These are phyloP conservation scores for Acer campestre DNA, from an alignment of 345 rosid species.

Conservation along the genomic window DNA sequence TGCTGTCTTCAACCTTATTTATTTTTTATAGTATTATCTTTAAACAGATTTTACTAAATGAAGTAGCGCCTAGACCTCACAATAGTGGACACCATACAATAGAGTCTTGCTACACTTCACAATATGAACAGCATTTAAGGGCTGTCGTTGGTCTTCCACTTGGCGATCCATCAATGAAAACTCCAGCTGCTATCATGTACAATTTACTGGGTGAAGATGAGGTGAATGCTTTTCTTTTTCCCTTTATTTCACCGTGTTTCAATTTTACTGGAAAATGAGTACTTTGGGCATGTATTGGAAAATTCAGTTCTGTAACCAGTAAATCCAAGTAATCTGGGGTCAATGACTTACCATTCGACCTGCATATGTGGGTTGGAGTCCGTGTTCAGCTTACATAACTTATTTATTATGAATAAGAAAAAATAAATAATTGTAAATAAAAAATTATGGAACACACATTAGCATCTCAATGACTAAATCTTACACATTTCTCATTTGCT, in stretches of 20 bases:
- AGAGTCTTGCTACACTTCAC: conserved; percentile 93
- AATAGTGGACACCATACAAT: conserved; percentile 99
- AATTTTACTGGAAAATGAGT: background rate
- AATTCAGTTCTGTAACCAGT: background rate
- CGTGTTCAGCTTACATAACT: background rate
- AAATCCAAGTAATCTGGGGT: background rate
- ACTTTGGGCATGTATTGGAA: background rate
- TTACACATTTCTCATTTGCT: background rate
- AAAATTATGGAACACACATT: background rate
- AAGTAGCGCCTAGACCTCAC: conserved; percentile 98
- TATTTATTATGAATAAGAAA: background rate
- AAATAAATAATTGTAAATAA: too few species aligned
- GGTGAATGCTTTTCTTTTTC: conserved; percentile 36
- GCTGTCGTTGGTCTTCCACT: conserved; percentile 95
- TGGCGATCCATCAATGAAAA: conserved; percentile 97
- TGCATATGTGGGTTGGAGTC: background rate
- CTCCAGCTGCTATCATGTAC: conserved; percentile 87
- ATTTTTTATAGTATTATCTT: conserved; percentile 11
- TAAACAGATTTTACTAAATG: conserved; percentile 78
- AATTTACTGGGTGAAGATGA: conserved; percentile 93
- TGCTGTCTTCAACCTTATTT: background rate
- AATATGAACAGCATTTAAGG: conserved; percentile 88
- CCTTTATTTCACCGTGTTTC: background rate
- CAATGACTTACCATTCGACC: background rate
- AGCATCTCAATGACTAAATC: background rate